Base-by-base conservation (phyloP, 306 rosid species). In the Medicago lupulina region DNA sequence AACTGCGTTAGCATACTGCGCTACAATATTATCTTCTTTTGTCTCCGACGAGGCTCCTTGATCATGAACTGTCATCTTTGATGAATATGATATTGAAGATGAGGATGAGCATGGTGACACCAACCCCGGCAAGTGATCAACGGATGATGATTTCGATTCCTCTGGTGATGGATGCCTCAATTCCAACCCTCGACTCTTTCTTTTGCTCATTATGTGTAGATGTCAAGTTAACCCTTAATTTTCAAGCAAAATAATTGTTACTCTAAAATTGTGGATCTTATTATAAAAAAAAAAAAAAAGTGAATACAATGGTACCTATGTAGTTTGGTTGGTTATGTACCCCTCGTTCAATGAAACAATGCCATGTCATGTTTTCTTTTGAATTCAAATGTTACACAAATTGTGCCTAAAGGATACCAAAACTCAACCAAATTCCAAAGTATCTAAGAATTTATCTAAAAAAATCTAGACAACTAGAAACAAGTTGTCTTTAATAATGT, bases 61-160 rank as follows among this genome's bases (percentile, higher is more conserved):
- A 34, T 76, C 73, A 19, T 11, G n/a, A 9, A 0, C 18, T 2
- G 0, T 18, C 43, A 51, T 1, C 57, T 65, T 65, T 51, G 80
- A 65, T 6, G 80, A 18, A 14, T 64, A 50, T 1, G 79, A 63
- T 19, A 17, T 68, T 14, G 79, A 75, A 36, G 72, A 74, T 0
- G 62, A 61, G 0, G 71, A 49, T 13, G 79, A 64, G 2, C 53
- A 63, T 0, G 53, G 38, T 0, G 64, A 75, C 0, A 13, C n/a
- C 46, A 55, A 55, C 34, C 19, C 62, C 7, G 62, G 34, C 14
- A 19, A 55, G 7, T 34, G 38, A 9, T 55, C 15, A 0, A 2
- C 15, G 9, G 62, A 9, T 1, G 15, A 19, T 21, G 62, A 55
- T 55, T 55, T 55, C 7, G 2, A 14, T 9, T 7, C 38, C 11